These are phyloP conservation scores for Chlorella sp. DNA, from an alignment of 139 green algal species.

Conservation along the genomic window DNA sequence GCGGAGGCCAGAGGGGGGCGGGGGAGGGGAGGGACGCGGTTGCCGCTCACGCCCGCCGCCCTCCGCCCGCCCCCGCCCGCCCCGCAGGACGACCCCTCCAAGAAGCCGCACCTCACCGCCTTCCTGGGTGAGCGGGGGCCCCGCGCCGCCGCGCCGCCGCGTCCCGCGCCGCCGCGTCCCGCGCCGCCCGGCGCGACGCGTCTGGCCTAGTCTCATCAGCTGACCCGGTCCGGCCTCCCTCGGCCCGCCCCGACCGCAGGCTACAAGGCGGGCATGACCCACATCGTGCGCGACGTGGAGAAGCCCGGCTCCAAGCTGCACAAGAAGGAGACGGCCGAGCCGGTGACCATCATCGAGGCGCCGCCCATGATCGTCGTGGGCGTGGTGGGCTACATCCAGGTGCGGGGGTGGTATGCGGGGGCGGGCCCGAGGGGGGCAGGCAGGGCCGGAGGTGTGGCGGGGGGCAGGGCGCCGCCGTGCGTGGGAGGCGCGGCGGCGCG, in stretches of 20 bases:
- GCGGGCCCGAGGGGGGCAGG: no score
- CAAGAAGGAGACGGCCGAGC: conserved; percentile 99
- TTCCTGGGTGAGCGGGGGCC: conserved; percentile 81
- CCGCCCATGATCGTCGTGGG: conserved; percentile 98
- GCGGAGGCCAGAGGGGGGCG: no score
- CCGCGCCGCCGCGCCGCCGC: neutral
- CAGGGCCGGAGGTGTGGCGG: neutral
- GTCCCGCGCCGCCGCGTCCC: neutral
- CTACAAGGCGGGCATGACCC: conserved; percentile 95
- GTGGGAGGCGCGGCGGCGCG: neutral
- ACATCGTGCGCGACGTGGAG: conserved; percentile 98
- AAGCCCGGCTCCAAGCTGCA: conserved; percentile 99
- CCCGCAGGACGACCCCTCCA: conserved; percentile 88
- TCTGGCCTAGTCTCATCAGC: no score
- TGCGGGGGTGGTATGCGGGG: neutral
- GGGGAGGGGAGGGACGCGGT: no score
- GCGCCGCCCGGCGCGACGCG: neutral
- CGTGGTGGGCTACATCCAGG: conserved; percentile 92
- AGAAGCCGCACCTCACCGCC: conserved; percentile 92
- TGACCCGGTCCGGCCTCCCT: conserved; percentile 53
- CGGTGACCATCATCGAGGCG: conserved; percentile 97
- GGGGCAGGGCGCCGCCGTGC: neutral
- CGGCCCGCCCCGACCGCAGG: conserved; percentile 1
- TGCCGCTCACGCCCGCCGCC: no score
- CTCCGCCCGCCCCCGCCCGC: no score